These are phyloP conservation scores for Raphanus sativus DNA, from an alignment of 345 rosid genomes.

Conservation along the genomic window DNA sequence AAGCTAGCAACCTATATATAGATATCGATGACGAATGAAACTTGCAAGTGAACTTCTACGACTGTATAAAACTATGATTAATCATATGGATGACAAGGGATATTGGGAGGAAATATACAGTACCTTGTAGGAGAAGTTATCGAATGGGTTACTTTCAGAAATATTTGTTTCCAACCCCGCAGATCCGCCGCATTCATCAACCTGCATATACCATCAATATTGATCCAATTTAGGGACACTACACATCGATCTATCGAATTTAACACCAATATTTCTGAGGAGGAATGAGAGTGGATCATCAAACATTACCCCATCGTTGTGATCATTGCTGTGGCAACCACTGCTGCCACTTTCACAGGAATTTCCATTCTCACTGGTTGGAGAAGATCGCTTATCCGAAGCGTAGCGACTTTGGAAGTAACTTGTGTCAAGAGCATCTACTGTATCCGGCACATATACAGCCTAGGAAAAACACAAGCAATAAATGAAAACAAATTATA, in stretches of 20 bases:
- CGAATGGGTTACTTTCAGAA: conserved; percentile 67
- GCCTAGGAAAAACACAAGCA: conserved; percentile 51
- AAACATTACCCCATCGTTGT: conserved; percentile 64
- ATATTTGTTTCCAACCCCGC: conserved; percentile 61
- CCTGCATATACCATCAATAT: conserved; percentile 52
- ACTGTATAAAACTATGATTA: conserved; percentile 6
- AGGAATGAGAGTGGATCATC: neutral
- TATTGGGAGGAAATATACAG: conserved; percentile 6
- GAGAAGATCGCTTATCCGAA: conserved; percentile 50
- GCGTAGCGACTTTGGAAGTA: conserved; percentile 83
- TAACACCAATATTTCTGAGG: neutral
- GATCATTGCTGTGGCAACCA: conserved; percentile 70
- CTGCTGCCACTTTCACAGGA: conserved; percentile 81
- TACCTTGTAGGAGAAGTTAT: conserved; percentile 96
- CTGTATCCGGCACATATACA: conserved; percentile 78
- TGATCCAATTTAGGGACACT: conserved; percentile 15
- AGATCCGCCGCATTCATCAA: conserved; percentile 64
- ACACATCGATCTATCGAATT: conserved; percentile 10
- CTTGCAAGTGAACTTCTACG: conserved; percentile 9
- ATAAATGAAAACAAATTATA: neutral
- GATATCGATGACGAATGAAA: neutral
- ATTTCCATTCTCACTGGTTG: conserved; percentile 62
- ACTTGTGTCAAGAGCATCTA: conserved; percentile 82
- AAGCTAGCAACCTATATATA: conserved; percentile 9
- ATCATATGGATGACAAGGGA: conserved; percentile 7